These are phyloP conservation scores for Stagonosporopsis chrysanthemi DNA, from an alignment of 2,329 filamentous ascomycete species.

Conservation along the genomic window DNA sequence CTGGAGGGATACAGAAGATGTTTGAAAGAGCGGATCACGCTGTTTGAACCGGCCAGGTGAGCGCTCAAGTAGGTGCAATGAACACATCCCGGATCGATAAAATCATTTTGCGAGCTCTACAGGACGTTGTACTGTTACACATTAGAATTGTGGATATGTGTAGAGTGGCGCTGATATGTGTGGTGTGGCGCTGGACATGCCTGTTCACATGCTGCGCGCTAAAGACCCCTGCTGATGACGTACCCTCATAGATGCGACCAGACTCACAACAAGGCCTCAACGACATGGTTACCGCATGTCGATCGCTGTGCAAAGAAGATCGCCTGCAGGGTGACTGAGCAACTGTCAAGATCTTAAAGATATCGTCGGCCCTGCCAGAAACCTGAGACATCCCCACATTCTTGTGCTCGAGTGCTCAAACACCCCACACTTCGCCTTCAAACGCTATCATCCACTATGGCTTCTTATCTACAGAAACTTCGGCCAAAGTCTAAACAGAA, in stretches of 20 bases:
- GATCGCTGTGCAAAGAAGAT: conserved; percentile 27
- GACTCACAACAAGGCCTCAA: conserved; percentile 30
- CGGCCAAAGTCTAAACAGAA: conserved; percentile 44
- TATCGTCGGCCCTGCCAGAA: conserved; percentile 7
- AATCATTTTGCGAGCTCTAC: neutral
- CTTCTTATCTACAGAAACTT: conserved; percentile 45
- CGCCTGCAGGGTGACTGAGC: conserved; percentile 20
- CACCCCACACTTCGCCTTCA: conserved; percentile 6
- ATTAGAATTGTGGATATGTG: neutral
- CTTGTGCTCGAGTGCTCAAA: neutral
- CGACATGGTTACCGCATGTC: conserved; percentile 27
- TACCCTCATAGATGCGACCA: conserved; percentile 27
- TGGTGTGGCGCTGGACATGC: conserved; percentile 5
- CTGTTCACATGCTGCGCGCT: conserved; percentile 19
- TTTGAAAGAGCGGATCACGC: neutral
- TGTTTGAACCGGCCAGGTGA: neutral
- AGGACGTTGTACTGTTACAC: neutral
- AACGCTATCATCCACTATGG: conserved; percentile 28
- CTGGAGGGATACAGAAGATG: no score
- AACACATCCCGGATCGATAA: neutral
- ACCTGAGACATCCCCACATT: neutral
- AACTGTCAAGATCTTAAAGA: neutral
- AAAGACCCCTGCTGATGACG: conserved; percentile 42
- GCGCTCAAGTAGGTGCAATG: neutral
- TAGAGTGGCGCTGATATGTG: no score